Conservation (phyloP, 192 early-diverging fungal species). For the Dissophora ornata region DNA sequence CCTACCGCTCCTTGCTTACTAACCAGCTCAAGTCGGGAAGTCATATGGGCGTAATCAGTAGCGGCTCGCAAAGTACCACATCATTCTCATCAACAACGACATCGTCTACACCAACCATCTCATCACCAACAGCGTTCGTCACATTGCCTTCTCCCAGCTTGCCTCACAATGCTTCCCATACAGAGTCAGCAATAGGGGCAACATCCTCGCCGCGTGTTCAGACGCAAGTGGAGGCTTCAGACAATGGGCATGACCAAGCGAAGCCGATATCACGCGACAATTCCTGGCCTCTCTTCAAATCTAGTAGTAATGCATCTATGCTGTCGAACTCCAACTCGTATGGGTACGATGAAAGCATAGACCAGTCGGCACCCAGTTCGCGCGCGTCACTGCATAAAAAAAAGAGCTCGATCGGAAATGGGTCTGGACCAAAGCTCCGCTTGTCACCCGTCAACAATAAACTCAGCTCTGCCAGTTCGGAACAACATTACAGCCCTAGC, state of each 20-base stretch:
- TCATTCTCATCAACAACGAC: slow-evolving; percentile 4
- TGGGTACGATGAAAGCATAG: slow-evolving; percentile 22
- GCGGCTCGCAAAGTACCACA: slow-evolving; percentile 6
- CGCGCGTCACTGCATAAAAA: slow-evolving; percentile 32
- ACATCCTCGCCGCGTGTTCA: not conserved
- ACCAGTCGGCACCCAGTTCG: slow-evolving; percentile 8
- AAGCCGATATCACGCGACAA: slow-evolving; percentile 13
- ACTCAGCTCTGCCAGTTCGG: slow-evolving; percentile 13
- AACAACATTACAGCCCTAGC: slow-evolving; percentile 46
- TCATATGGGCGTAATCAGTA: slow-evolving; percentile 4
- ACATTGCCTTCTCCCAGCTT: slow-evolving; percentile 8
- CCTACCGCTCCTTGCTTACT: slow-evolving; percentile 45
- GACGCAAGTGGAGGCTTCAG: not conserved
- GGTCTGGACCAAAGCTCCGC: slow-evolving; percentile 21
- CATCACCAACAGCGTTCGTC: slow-evolving; percentile 1
- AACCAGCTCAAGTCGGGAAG: slow-evolving; percentile 35
- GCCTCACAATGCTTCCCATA: not conserved
- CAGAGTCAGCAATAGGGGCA: not conserved
- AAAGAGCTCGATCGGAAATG: slow-evolving; percentile 31
- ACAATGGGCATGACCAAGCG: slow-evolving; percentile 16
- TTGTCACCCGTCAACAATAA: slow-evolving; percentile 49
- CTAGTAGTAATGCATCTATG: slow-evolving; percentile 35
- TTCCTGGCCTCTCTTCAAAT: slow-evolving; percentile 35
- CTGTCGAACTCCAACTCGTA: slow-evolving; percentile 26
- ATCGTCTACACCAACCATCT: not conserved